phyloP scores from a whole-genome alignment of 495 filamentous ascomycete species.

The Amphirosellinia nigrospora region DNA sequence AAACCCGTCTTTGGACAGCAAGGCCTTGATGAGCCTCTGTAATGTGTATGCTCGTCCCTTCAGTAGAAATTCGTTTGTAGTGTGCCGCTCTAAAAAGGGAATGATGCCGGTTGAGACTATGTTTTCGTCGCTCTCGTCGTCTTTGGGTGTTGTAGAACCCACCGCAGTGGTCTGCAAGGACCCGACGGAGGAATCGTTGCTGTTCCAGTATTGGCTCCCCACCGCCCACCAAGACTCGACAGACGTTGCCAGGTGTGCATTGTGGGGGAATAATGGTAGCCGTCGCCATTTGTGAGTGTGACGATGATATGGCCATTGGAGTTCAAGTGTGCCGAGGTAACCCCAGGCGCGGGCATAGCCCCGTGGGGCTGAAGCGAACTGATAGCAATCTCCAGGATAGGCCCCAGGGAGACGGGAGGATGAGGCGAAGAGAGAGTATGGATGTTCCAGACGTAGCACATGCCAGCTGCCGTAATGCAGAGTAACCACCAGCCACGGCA shows the following conservation, averaged over 20 bases:
- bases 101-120: slow-evolving; percentile 91
- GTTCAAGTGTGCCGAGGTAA: slow-evolving; percentile 91
- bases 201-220: slow-evolving; percentile 97
- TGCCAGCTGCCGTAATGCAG: slow-evolving; percentile 84
- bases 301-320: slow-evolving; percentile 82
- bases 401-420: slow-evolving; percentile 87
- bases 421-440: slow-evolving; percentile 83
- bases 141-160: slow-evolving; percentile 51
- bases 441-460: slow-evolving; percentile 94
- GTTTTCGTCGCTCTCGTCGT: slow-evolving; percentile 52
- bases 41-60: slow-evolving; percentile 88
- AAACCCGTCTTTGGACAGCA: slow-evolving; percentile 85
- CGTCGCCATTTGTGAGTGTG: slow-evolving; percentile 89
- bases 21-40: slow-evolving; percentile 83
- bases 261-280: slow-evolving; percentile 80
- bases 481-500: slow-evolving; percentile 87
- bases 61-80: slow-evolving; percentile 89
- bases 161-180: slow-evolving; percentile 75
- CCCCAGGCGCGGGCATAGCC: slow-evolving; percentile 72
- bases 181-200: slow-evolving; percentile 81
- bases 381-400: slow-evolving; percentile 83
- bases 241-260: slow-evolving; percentile 95
- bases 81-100: slow-evolving; percentile 89
- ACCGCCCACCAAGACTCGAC: slow-evolving; percentile 97
- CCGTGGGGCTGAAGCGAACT: slow-evolving; percentile 68